phyloP scores from a whole-genome alignment of 441 rosid species.

The Adansonia grandidieri region DNA sequence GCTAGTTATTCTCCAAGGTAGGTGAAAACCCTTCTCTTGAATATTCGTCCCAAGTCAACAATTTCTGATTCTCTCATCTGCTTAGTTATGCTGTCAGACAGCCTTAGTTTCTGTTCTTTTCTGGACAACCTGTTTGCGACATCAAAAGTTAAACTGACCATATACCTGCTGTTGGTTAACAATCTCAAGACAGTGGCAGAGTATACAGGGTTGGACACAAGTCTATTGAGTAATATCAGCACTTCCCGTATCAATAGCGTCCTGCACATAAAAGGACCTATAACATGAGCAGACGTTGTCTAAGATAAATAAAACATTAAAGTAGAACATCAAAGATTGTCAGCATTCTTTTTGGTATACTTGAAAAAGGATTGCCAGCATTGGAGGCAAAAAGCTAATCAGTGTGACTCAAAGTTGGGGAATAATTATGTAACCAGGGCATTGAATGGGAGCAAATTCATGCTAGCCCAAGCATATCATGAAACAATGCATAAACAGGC shows the following conservation, averaged over 20 bases:
- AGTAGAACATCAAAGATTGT: neutral
- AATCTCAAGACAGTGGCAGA: constrained; percentile 58
- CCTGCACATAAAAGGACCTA: constrained; percentile 40
- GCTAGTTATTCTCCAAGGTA: constrained; percentile 50
- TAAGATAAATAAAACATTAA: neutral
- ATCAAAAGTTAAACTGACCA: constrained; percentile 74
- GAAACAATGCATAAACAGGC: neutral
- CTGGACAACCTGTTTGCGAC: constrained; percentile 72
- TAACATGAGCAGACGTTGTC: neutral
- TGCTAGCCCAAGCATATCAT: constrained; percentile 1
- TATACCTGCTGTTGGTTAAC: constrained; percentile 72
- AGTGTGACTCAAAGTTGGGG: neutral
- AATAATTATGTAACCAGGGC: neutral
- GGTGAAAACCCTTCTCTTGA: constrained; percentile 67
- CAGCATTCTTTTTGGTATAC: neutral
- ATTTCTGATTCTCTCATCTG: constrained; percentile 68
- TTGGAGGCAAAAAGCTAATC: neutral
- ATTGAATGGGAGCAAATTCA: neutral
- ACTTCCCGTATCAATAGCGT: constrained; percentile 72
- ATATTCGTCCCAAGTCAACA: constrained; percentile 61
- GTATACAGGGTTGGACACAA: constrained; percentile 63
- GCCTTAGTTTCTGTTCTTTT: constrained; percentile 37
- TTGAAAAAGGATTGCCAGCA: neutral
- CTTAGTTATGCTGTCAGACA: constrained; percentile 35
- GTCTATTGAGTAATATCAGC: constrained; percentile 78